Evolutionary conservation across 2,329 filamentous ascomycete genomes (phyloP).

Genomic region (Thermoascus crustaceus): DNA sequence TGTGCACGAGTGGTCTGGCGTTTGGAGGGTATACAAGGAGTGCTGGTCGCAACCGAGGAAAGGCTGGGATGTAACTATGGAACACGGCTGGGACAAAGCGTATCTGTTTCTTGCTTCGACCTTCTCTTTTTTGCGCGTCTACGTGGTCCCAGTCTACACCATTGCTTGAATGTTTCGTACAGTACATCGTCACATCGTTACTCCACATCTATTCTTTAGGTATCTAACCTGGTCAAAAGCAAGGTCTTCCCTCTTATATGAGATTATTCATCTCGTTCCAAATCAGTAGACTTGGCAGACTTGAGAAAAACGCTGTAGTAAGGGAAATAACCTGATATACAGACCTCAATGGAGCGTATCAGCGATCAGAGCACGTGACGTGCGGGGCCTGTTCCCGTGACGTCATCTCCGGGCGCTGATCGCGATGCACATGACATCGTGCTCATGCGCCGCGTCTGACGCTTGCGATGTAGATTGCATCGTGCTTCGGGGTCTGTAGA

Average conservation of each 20-base stretch:
- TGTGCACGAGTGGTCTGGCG: constrained; percentile 16
- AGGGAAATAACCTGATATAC: too few species aligned
- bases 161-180: constrained; percentile 1
- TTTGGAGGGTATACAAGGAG: constrained; percentile 16
- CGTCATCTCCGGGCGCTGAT: too few species aligned
- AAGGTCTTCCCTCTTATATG: too few species aligned
- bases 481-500: constrained; percentile 5
- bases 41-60: constrained; percentile 7
- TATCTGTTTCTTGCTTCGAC: not conserved
- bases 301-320: too few species aligned
- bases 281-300: too few species aligned
- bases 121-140: not conserved
- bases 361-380: too few species aligned
- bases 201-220: constrained; percentile 7
- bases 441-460: too few species aligned
- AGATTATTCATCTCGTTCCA: too few species aligned
- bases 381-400: too few species aligned
- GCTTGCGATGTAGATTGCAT: constrained; percentile 6
- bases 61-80: not conserved
- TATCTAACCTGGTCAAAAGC: not conserved
- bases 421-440: too few species aligned
- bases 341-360: too few species aligned
- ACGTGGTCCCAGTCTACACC: not conserved
- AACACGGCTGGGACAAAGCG: not conserved
- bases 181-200: not conserved